These are phyloP conservation scores for Scheffersomyces insectosa DNA, from an alignment of 1,139 yeast genomes.

Conservation along the genomic window DNA sequence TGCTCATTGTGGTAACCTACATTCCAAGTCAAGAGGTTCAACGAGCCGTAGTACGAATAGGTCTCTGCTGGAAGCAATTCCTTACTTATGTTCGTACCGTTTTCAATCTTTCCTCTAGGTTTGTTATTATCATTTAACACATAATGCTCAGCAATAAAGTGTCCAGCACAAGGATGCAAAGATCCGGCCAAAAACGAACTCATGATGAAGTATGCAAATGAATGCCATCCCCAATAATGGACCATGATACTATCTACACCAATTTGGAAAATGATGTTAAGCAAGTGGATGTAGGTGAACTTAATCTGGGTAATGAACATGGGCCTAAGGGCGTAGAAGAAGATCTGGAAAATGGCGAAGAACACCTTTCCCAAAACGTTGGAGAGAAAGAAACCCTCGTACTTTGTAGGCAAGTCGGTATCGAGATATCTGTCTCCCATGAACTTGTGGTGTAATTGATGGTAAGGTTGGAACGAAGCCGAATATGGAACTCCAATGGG, in stretches of 20 bases:
- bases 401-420: slow-evolving; percentile 81
- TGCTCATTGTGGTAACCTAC: slow-evolving; percentile 95
- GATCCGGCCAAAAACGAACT: slow-evolving; percentile 90
- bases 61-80: slow-evolving; percentile 68
- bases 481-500: slow-evolving; percentile 91
- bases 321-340: slow-evolving; percentile 88
- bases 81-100: slow-evolving; percentile 25
- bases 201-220: slow-evolving; percentile 66
- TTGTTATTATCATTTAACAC: slow-evolving; percentile 63
- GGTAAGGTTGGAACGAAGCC: slow-evolving; percentile 91
- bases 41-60: slow-evolving; percentile 81
- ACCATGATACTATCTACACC: slow-evolving; percentile 59
- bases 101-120: slow-evolving; percentile 21
- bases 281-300: slow-evolving; percentile 70
- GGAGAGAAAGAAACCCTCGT: slow-evolving; percentile 73
- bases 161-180: slow-evolving; percentile 92
- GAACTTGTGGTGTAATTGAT: slow-evolving; percentile 87
- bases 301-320: slow-evolving; percentile 78
- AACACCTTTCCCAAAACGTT: slow-evolving; percentile 84
- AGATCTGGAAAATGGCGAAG: slow-evolving; percentile 85
- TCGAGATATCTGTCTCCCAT: slow-evolving; percentile 84
- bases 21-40: slow-evolving; percentile 81
- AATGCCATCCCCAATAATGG: slow-evolving; percentile 59
- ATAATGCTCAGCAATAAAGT: slow-evolving; percentile 92
- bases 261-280: slow-evolving; percentile 66